These are phyloP conservation scores for Diaporthe ilicicola DNA, from an alignment of 2,329 filamentous ascomycete genomes.

Conservation along the genomic window DNA sequence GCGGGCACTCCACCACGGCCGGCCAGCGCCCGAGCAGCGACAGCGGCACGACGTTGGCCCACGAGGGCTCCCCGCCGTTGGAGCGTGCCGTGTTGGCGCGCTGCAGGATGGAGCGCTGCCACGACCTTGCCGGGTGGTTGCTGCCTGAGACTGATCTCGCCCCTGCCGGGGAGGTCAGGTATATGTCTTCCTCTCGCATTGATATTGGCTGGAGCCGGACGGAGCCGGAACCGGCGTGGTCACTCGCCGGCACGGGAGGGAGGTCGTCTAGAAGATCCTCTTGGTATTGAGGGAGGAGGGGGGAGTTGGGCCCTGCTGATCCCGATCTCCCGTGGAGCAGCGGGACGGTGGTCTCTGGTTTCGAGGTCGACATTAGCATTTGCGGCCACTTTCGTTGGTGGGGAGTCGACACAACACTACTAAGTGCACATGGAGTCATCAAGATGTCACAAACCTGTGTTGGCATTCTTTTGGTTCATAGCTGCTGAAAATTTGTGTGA, in stretches of 20 bases:
- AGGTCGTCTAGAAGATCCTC: neutral
- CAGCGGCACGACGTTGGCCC: conserved; percentile 43
- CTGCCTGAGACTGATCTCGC: neutral
- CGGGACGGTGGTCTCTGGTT: neutral
- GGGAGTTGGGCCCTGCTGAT: neutral
- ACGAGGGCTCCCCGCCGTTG: conserved; percentile 56
- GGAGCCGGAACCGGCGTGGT: neutral
- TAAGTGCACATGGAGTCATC: neutral
- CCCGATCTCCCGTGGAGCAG: neutral
- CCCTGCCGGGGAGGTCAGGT: neutral
- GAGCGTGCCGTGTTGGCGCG: neutral
- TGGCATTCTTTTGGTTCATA: neutral
- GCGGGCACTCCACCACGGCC: conserved; percentile 28
- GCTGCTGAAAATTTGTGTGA: neutral
- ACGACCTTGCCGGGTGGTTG: neutral
- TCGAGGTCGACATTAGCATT: neutral
- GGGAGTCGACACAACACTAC: neutral
- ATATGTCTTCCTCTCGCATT: neutral
- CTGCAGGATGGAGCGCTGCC: neutral
- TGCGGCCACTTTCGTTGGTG: too few relatives aligned
- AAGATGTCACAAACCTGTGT: neutral
- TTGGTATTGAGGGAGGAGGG: neutral
- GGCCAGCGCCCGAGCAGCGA: conserved; percentile 26
- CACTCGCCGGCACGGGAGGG: neutral
- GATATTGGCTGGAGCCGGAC: neutral